Evolutionary conservation across 2,329 filamentous ascomycete genomes (phyloP).

Genomic region (Monosporascus sp.): DNA sequence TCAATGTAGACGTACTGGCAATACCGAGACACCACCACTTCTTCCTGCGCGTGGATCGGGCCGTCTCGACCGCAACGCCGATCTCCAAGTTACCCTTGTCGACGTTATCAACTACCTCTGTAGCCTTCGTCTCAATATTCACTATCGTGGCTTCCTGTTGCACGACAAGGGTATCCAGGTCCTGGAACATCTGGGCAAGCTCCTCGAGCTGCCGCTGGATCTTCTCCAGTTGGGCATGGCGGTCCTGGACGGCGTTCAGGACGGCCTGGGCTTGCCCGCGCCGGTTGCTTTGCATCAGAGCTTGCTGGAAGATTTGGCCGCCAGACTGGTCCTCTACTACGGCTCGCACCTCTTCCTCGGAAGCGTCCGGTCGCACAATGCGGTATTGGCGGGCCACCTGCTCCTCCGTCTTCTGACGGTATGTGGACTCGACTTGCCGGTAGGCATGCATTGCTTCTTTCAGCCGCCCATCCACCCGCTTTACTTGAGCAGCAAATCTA

Average conservation of each 20-base stretch:
- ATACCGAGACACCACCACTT: slow-evolving; percentile 95
- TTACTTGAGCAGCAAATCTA: slow-evolving; percentile 75
- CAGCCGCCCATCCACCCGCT: slow-evolving; percentile 71
- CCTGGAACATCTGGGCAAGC: slow-evolving; percentile 80
- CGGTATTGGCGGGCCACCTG: slow-evolving; percentile 86
- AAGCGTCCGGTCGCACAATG: slow-evolving; percentile 79
- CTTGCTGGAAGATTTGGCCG: slow-evolving; percentile 82
- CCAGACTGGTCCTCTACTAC: slow-evolving; percentile 68
- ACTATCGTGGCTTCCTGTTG: slow-evolving; percentile 78
- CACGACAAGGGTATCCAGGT: slow-evolving; percentile 79
- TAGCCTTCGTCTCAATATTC: slow-evolving; percentile 80
- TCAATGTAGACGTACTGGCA: slow-evolving; percentile 40
- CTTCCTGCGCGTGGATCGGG: slow-evolving; percentile 77
- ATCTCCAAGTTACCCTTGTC: slow-evolving; percentile 83
- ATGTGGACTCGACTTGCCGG: slow-evolving; percentile 73
- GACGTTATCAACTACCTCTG: slow-evolving; percentile 80
- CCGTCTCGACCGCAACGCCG: slow-evolving; percentile 73
- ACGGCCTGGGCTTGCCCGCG: slow-evolving; percentile 76
- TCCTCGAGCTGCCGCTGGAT: slow-evolving; percentile 89
- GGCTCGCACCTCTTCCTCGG: slow-evolving; percentile 69
- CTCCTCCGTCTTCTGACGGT: slow-evolving; percentile 73
- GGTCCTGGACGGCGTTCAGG: slow-evolving; percentile 72
- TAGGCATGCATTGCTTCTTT: slow-evolving; percentile 78
- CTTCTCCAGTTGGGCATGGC: slow-evolving; percentile 83
- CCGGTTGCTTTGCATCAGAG: slow-evolving; percentile 75